Percentiles rank a stretch among this genome's conserved stretches.
Evolutionary conservation across 1,284 basidiomycete species (phyloP).

Genomic region (Boletellus deceptivus): DNA sequence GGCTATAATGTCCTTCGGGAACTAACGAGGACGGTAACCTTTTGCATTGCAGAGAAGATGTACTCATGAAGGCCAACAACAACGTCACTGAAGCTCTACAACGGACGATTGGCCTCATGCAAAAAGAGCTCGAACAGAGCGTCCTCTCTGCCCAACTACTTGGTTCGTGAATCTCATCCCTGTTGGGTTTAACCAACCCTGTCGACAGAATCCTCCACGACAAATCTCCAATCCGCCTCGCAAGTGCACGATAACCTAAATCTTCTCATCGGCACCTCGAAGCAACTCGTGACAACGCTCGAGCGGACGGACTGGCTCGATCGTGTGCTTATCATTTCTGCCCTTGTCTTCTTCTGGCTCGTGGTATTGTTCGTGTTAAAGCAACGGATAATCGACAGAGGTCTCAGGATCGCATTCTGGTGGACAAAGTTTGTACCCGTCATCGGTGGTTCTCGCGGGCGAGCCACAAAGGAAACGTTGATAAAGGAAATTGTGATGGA

Average conservation of each 20-base stretch:
- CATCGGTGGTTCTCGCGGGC: conserved; percentile 4
- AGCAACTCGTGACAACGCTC: conserved; percentile 79
- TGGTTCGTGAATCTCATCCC: conserved; percentile 45
- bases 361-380: conserved; percentile 85
- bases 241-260: conserved; percentile 78
- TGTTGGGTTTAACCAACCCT: background rate
- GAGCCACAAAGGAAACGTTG: conserved; percentile 1
- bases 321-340: conserved; percentile 76
- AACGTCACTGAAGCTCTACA: conserved; percentile 86
- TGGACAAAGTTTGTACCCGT: conserved; percentile 71
- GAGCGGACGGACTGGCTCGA: conserved; percentile 92
- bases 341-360: conserved; percentile 79
- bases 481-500: conserved; percentile 11
- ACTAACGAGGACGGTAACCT: background rate
- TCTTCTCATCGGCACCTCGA: conserved; percentile 73
- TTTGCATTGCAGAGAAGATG: conserved; percentile 62
- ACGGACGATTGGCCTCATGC: conserved; percentile 83
- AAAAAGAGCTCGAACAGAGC: conserved; percentile 85
- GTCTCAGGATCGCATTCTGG: conserved; percentile 70
- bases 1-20: too few relatives aligned
- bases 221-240: conserved; percentile 71
- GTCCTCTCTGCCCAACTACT: conserved; percentile 84
- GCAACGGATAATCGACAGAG: conserved; percentile 76
- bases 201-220: conserved; percentile 72
- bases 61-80: conserved; percentile 82